Evolutionary conservation across 129 eudicot species (phyloP).

Genomic region (Ambrosia artemisiifolia): DNA sequence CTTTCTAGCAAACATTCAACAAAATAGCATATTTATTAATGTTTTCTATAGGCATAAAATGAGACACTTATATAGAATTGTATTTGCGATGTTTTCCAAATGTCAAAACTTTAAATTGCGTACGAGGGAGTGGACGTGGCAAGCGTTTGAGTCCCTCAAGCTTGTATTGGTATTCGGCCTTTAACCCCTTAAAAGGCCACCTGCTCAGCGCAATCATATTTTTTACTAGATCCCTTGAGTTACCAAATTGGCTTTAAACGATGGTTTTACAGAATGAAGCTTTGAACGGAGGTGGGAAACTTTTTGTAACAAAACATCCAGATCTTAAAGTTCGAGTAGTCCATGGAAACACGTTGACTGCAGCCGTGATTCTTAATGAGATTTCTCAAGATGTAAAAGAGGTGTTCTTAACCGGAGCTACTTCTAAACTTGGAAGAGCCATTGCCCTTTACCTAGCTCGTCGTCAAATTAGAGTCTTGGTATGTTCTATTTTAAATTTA

Average conservation of each 20-base stretch:
- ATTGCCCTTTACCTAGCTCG: slow-evolving; percentile 78
- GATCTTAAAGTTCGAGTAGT: slow-evolving; percentile 78
- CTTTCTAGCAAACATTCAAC: not conserved
- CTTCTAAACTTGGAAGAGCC: slow-evolving; percentile 97
- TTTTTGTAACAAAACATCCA: slow-evolving; percentile 78
- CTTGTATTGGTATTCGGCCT: too few species aligned
- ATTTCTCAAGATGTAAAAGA: slow-evolving; percentile 62
- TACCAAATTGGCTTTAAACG: not conserved
- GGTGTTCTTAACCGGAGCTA: slow-evolving; percentile 82
- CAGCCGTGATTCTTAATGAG: slow-evolving; percentile 72
- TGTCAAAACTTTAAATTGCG: not conserved
- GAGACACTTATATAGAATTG: not conserved
- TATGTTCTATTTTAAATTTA: slow-evolving; percentile 13
- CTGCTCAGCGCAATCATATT: too few species aligned
- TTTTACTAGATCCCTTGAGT: not conserved
- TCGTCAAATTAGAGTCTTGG: slow-evolving; percentile 65
- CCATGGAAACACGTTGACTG: slow-evolving; percentile 89
- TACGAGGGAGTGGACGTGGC: not conserved
- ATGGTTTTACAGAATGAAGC: slow-evolving; percentile 60
- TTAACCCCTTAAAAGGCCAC: too few species aligned
- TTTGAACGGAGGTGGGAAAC: slow-evolving; percentile 85
- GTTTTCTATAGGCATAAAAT: not conserved
- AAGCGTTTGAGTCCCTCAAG: too few species aligned
- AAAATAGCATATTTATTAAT: not conserved
- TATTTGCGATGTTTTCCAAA: not conserved